Base-by-base conservation (phyloP, 176 grass and related monocot species). In the Cymbopogon citratus region DNA sequence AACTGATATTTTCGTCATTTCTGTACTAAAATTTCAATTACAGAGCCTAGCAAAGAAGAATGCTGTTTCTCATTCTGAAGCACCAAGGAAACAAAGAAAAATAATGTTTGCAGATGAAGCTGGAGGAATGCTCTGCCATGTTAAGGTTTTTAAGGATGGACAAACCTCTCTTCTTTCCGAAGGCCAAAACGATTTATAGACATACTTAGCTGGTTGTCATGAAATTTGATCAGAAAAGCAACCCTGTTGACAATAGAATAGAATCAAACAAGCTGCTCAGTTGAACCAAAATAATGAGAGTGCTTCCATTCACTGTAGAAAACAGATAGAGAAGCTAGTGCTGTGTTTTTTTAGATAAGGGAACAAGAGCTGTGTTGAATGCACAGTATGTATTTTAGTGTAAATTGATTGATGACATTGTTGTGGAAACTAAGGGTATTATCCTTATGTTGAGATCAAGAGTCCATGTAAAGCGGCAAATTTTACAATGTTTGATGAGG, bases 21-120 rank as follows among this genome's bases (percentile, higher is more conserved):
- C 34, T 65, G 68, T 78, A 73, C 44, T 79, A 84, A 28, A 83
- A 80, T 34, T 69, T 81, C 40, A 61, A 83, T 84, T 67, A 29
- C 92, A 98, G 95, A 91, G 52, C 59, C 82, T 85, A 74, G 75
- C 87, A 7, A 85, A 81, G 56, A 83, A 90, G 48, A 91, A 88
- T 19, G 49, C 27, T 46, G 78, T 63, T 69, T 46, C 80, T 70
- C 61, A 71, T 80, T 60, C 67, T 80, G 79, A 79, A 65, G 63
- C 51, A 33, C 73, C 27, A 19, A 94, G 85, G 67, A 87, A 84
- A 71, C 69, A 65, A 81, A 89, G 83, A 83, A 98, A 88, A 83
- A 95, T 95, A 84, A 87, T 43, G 66, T 98, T 98, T 74, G 95
- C 92, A 56, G 95, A 95, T 86, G 95, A 98, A 90, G 91, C 87